These are phyloP conservation scores for Diaporthe velutina DNA, from an alignment of 2,329 filamentous ascomycete species.

Conservation along the genomic window DNA sequence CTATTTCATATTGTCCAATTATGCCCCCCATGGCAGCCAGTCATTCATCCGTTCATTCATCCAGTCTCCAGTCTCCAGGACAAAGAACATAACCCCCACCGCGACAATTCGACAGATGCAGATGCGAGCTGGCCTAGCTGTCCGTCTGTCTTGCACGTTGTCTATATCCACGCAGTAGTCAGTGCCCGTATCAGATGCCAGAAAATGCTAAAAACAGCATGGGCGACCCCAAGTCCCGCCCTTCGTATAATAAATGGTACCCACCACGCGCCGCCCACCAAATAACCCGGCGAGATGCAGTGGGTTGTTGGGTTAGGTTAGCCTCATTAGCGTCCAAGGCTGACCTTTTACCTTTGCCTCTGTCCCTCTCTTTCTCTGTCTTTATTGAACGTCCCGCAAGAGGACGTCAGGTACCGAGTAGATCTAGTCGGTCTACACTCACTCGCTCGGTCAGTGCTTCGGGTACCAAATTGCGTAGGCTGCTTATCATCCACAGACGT, in stretches of 20 bases:
- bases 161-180: background rate
- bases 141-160: background rate
- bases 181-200: background rate
- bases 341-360: background rate
- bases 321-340: slow-evolving; percentile 15
- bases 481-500: background rate
- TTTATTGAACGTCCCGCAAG: background rate
- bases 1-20: background rate
- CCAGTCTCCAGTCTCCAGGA: too few species aligned
- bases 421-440: background rate
- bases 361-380: background rate
- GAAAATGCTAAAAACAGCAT: slow-evolving; percentile 23
- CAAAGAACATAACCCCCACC: background rate
- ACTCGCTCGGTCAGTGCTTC: slow-evolving; percentile 11
- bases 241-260: slow-evolving; percentile 28
- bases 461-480: slow-evolving; percentile 6
- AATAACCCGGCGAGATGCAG: slow-evolving; percentile 24
- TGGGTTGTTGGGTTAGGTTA: slow-evolving; percentile 32
- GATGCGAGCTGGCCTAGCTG: background rate
- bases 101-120: background rate
- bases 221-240: slow-evolving; percentile 14
- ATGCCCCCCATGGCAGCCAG: background rate
- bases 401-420: background rate
- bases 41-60: background rate
- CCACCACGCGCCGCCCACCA: slow-evolving; percentile 6